Evolutionary conservation across 768 basidiomycete genomes (phyloP), one percentile per base, ranked within the genome.

Genomic region (Mycena epipterygia): DNA sequence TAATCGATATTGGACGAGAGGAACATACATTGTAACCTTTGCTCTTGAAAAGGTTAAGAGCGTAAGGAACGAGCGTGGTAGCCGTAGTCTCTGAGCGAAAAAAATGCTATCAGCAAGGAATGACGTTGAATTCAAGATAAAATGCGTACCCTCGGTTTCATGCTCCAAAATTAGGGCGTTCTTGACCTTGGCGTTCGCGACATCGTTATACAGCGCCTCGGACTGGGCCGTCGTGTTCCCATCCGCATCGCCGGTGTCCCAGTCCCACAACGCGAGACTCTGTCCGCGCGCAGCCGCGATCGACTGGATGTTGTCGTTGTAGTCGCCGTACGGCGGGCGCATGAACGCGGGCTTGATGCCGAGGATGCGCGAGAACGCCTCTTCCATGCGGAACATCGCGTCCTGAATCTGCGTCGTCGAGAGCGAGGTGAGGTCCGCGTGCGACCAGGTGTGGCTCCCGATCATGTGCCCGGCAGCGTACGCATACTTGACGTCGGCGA

Each of bases 371-470:
- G 56, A 66, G 41, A 67, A 60, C 19, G 23, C 30, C 29, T 30
- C 37, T 25, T 85, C 81, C 30, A 81, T 79, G 21, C 77, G 79
- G 75, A 75, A 79, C 75, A 84, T 81, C 63, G 81, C 80, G 44
- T 80, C 73, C 48, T 81, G 71, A 29, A 83, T 75, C 71, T 84
- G 74, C 41, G 79, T 79, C 76, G 74, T 75, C 5, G 72, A 75
- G 21, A 84, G 79, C 4, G 71, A 75, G 2, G 76, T 70, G 11
- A 86, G 76, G 53, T 84, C 74, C 17, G 75, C 74, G 69, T 87
- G 85, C 13, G 73, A 74, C 86, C 86, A 87, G 4, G 86, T 86
- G 64, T 87, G 86, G 30, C 84, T 85, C 6, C 79, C 84, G 63
- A 87, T 61, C 71, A 84, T 82, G 69, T 87, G 86, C 14, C 84